Conservation (phyloP, 2,329 filamentous ascomycete genomes). For the Niveomyces coronatus region DNA sequence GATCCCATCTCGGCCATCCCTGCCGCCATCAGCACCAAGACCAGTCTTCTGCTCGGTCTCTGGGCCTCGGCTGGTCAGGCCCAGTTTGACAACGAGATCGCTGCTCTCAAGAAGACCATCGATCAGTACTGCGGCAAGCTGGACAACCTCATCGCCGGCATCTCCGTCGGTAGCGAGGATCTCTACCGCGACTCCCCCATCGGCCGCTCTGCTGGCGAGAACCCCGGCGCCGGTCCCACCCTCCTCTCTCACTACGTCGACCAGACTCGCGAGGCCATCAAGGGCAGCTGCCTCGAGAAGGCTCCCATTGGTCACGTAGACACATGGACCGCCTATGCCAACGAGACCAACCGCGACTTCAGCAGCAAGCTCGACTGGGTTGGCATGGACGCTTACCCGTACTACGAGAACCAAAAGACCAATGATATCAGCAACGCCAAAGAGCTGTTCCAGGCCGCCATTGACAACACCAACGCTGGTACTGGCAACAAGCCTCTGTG, state of each 20-base stretch:
- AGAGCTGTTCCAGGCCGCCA: constrained; percentile 57
- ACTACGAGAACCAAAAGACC: constrained; percentile 61
- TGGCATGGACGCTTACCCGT: constrained; percentile 77
- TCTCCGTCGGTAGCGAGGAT: constrained; percentile 81
- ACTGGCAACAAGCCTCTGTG: constrained; percentile 62
- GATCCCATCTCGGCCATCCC: constrained; percentile 63
- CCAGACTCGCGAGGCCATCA: constrained; percentile 53
- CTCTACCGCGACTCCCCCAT: constrained; percentile 69
- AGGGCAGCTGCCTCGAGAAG: constrained; percentile 47
- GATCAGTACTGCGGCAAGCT: constrained; percentile 56
- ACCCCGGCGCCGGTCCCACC: constrained; percentile 51
- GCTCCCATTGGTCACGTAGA: constrained; percentile 73
- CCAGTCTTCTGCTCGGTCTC: constrained; percentile 68
- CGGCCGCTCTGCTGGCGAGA: constrained; percentile 52
- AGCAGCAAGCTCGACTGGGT: constrained; percentile 65
- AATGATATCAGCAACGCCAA: constrained; percentile 57
- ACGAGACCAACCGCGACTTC: constrained; percentile 60
- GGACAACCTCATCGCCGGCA: constrained; percentile 60
- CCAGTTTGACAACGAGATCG: constrained; percentile 60
- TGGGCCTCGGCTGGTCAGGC: constrained; percentile 64
- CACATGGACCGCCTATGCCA: constrained; percentile 75
- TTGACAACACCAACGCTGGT: constrained; percentile 46
- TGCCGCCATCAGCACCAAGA: constrained; percentile 73
- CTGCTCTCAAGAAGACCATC: constrained; percentile 61
- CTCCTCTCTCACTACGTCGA: constrained; percentile 60